Evolutionary conservation across 2,329 filamentous ascomycete genomes (phyloP), one percentile per base, ranked within the genome.

Genomic region (Sphaceloma murrayae): DNA sequence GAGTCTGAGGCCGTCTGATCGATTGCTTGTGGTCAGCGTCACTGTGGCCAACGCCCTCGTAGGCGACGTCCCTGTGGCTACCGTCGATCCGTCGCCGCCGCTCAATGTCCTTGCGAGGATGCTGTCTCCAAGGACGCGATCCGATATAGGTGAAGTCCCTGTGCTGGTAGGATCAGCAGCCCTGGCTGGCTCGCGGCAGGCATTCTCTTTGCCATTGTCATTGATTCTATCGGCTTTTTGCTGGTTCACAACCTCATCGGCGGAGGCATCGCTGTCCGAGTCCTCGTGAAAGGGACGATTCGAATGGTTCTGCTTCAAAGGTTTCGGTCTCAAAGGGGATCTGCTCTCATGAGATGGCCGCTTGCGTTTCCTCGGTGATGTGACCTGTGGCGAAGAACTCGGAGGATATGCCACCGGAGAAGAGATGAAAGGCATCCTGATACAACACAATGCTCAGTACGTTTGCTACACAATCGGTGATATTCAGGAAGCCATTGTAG

Each of bases 361-460:
- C 51, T 63, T 65, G 36, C 61, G 55, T 49, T 65, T 65, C 50
- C 59, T 59, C 6, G 61, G 57, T 38, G 64, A 60, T 48, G 61
- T 46, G 21, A 46, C 40, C n/a, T 53, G 50, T 10, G 60, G 59
- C 19, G 62, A 61, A 2, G 75, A 74, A 54, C 67, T 75, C 5
- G 66, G 60, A 2, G 75, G 74, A 48, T 75, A 75, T 18, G 66
- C 56, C 14, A 78, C 61, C 2, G 78, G 74, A 10, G 78, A 79
- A 5, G 78, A 80, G 29, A 73, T 67, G 27, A 72, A 67, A 18
- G 75, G 63, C 77, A 82, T 82, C 45, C 71, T 73, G 69, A 69
- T 27, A 22, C 18, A 16, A 10, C 10, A 9, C 11, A 30, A 6
- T 11, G 4, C 26, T 9, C 10, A 27, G 14, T 5, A 6, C 7